Evolutionary conservation across 139 green algal species (phyloP).

Genomic region (Gonium pectorale): DNA sequence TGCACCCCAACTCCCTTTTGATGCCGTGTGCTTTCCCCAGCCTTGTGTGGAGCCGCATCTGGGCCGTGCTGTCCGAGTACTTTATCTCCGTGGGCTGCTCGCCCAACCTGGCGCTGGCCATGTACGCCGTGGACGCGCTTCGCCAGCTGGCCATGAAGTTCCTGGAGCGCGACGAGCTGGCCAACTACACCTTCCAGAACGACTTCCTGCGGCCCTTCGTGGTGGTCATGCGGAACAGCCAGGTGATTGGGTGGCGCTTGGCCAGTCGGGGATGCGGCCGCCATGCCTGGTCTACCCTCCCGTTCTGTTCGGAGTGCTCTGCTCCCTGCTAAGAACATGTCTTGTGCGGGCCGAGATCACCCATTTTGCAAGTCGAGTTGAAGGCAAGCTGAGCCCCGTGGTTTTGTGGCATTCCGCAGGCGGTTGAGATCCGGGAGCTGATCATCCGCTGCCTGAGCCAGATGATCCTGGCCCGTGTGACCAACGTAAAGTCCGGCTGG

Average conservation of each 20-base stretch:
- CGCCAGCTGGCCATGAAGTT: slow-evolving; percentile 84
- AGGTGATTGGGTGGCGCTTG: too few species aligned
- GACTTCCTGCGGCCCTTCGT: slow-evolving; percentile 99
- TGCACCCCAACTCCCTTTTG: too few species aligned
- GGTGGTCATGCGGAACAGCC: slow-evolving; percentile 92
- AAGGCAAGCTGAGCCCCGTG: too few species aligned
- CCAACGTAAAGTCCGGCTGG: slow-evolving; percentile 98
- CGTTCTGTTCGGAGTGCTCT: too few species aligned
- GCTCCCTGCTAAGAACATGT: too few species aligned
- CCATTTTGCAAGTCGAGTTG: too few species aligned
- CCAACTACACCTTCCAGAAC: slow-evolving; percentile 99
- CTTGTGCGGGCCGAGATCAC: too few species aligned
- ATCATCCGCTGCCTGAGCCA: slow-evolving; percentile 95
- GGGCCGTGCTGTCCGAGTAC: slow-evolving; percentile 93
- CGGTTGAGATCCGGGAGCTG: slow-evolving; percentile 96
- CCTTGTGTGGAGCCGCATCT: slow-evolving; percentile 97
- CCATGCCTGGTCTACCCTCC: too few species aligned
- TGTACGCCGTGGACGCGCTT: slow-evolving; percentile 84
- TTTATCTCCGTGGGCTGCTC: slow-evolving; percentile 87
- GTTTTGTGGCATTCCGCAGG: too few species aligned
- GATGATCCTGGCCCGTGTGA: slow-evolving; percentile 92
- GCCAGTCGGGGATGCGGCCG: too few species aligned
- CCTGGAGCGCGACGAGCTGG: slow-evolving; percentile 96
- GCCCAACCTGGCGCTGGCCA: slow-evolving; percentile 87
- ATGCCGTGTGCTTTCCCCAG: slow-evolving; percentile 60